Conservation (phyloP, 345 rosid species). For the Brassica rapa region DNA sequence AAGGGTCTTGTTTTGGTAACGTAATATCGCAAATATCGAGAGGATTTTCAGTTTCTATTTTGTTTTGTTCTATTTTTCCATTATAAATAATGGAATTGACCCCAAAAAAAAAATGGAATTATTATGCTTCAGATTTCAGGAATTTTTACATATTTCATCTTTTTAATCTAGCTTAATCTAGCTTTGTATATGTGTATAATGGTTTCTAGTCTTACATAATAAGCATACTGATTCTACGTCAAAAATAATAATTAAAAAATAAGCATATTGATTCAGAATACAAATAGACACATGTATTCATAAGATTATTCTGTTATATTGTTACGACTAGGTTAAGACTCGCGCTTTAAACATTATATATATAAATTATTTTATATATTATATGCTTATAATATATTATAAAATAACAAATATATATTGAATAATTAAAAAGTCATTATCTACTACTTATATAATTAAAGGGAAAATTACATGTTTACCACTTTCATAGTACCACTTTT, state of each 20-base stretch:
- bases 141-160: not conserved
- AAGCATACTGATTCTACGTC: not conserved
- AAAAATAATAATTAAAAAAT: too few species aligned
- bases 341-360: too few species aligned
- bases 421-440: too few species aligned
- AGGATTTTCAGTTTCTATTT: constrained; percentile 21
- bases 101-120: not conserved
- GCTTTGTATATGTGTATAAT: not conserved
- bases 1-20: constrained; percentile 34
- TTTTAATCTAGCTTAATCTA: not conserved
- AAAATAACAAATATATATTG: too few species aligned
- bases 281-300: not conserved
- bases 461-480: too few species aligned
- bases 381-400: too few species aligned
- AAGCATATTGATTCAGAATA: not conserved
- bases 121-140: not conserved
- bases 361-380: too few species aligned
- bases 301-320: not conserved
- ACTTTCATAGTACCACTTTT: too few species aligned
- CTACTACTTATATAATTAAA: too few species aligned
- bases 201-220: not conserved
- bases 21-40: constrained; percentile 30
- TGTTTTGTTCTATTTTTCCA: not conserved
- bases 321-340: too few species aligned
- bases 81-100: too few species aligned